A percentile compares a stretch with the other conserved stretches of the same genome.
Conservation (phyloP, 495 filamentous ascomycete species). For the Neurospora terricola region DNA sequence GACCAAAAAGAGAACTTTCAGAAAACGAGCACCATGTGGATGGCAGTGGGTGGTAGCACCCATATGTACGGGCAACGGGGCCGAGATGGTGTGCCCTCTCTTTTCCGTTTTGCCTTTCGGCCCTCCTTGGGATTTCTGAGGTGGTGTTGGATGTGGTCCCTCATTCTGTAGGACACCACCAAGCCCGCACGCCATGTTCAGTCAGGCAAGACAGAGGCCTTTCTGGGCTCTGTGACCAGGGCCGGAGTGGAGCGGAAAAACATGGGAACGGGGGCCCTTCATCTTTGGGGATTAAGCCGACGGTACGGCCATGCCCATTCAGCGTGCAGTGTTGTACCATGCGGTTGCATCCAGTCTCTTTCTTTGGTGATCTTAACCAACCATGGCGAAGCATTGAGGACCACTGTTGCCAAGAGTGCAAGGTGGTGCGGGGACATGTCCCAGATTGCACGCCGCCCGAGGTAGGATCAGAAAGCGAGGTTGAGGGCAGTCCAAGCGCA, state of each 20-base stretch:
- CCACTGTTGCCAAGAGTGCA: not conserved
- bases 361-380: not conserved
- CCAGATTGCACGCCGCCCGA: slow-evolving; percentile 16
- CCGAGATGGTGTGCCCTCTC: slow-evolving; percentile 5
- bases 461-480: slow-evolving; percentile 7
- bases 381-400: not conserved
- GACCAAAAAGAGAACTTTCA: not conserved
- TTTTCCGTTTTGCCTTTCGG: slow-evolving; percentile 1
- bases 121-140: not conserved
- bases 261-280: slow-evolving; percentile 9
- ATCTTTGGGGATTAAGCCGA: slow-evolving; percentile 1
- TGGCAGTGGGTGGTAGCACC: slow-evolving; percentile 3
- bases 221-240: not conserved
- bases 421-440: slow-evolving; percentile 7
- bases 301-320: slow-evolving; percentile 4
- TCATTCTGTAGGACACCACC: slow-evolving; percentile 1
- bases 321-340: slow-evolving; percentile 4
- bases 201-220: slow-evolving; percentile 3
- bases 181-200: not conserved
- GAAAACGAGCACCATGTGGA: not conserved
- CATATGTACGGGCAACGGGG: slow-evolving; percentile 13
- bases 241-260: slow-evolving; percentile 3
- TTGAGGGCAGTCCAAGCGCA: not conserved
- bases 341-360: slow-evolving; percentile 6
- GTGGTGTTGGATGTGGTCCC: not conserved